Conservation (phyloP, 805 yeast genomes). For the Candida ipomoeae region DNA sequence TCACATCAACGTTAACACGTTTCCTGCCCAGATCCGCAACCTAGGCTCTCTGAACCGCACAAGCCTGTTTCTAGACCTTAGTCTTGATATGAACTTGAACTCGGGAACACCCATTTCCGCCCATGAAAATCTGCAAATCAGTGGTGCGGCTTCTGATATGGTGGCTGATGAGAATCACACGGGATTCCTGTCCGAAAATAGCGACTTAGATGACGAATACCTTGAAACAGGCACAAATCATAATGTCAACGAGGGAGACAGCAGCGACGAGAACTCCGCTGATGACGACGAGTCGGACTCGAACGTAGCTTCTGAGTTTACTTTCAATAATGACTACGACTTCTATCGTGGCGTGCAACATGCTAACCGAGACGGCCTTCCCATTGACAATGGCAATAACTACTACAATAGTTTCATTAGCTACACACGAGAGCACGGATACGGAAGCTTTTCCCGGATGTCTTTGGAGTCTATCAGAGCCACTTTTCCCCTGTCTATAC, state of each 20-base stretch:
- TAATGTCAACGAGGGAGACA: constrained; percentile 1
- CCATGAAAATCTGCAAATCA: background rate
- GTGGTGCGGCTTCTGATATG: background rate
- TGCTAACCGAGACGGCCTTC: background rate
- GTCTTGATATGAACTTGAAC: constrained; percentile 7
- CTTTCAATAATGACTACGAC: constrained; percentile 1
- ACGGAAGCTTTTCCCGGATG: background rate
- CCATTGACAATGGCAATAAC: background rate
- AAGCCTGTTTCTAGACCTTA: constrained; percentile 5
- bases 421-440: background rate
- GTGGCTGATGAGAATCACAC: background rate
- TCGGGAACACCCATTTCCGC: background rate
- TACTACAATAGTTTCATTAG: background rate
- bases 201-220: constrained; percentile 1
- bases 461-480: background rate
- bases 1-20: background rate
- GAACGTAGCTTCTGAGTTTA: background rate
- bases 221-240: background rate
- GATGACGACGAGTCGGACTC: constrained; percentile 8
- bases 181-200: background rate
- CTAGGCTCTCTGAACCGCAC: constrained; percentile 3
- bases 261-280: constrained; percentile 4
- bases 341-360: background rate
- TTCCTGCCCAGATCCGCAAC: constrained; percentile 8
- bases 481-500: background rate